phyloP scores from a whole-genome alignment of 768 basidiomycete species.

The Psilocybe sp. region DNA sequence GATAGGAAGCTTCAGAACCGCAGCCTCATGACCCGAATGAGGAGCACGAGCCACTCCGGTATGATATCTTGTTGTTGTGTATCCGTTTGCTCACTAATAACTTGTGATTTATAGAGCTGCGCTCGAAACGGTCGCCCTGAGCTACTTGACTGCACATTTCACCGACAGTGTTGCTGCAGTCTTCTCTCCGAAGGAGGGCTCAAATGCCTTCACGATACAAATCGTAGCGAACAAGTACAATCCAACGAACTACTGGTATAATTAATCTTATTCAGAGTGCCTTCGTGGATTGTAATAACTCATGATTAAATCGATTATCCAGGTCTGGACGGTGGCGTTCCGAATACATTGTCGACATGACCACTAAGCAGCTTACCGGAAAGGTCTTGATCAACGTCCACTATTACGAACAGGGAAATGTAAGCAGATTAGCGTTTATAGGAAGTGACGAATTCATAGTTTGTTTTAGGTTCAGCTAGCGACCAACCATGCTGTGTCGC shows the following conservation, averaged over 20 bases:
- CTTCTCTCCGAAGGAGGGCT: slow-evolving; percentile 49
- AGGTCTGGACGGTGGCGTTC: slow-evolving; percentile 98
- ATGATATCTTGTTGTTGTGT: slow-evolving; percentile 13
- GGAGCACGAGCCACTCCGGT: slow-evolving; percentile 79
- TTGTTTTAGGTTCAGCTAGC: slow-evolving; percentile 79
- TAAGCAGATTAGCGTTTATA: slow-evolving; percentile 28
- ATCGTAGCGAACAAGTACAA: slow-evolving; percentile 97
- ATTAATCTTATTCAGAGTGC: slow-evolving; percentile 22
- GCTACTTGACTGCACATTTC: slow-evolving; percentile 82
- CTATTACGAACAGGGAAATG: slow-evolving; percentile 97
- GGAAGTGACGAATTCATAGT: not conserved
- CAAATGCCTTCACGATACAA: slow-evolving; percentile 62
- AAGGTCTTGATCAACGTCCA: slow-evolving; percentile 83
- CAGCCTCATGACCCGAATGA: slow-evolving; percentile 58
- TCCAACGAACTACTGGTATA: slow-evolving; percentile 86
- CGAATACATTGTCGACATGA: slow-evolving; percentile 73
- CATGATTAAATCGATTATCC: not conserved
- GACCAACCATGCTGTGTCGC: slow-evolving; percentile 64
- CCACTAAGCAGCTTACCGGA: slow-evolving; percentile 61
- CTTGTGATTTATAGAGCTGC: slow-evolving; percentile 47
- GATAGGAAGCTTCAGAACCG: slow-evolving; percentile 76
- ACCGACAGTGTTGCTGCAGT: slow-evolving; percentile 74
- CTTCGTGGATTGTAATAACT: slow-evolving; percentile 1
- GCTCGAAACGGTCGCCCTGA: slow-evolving; percentile 62
- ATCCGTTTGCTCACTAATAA: not conserved